These are phyloP conservation scores for Colletotrichum cordylinicola DNA, from an alignment of 2,329 filamentous ascomycete species.

Conservation along the genomic window DNA sequence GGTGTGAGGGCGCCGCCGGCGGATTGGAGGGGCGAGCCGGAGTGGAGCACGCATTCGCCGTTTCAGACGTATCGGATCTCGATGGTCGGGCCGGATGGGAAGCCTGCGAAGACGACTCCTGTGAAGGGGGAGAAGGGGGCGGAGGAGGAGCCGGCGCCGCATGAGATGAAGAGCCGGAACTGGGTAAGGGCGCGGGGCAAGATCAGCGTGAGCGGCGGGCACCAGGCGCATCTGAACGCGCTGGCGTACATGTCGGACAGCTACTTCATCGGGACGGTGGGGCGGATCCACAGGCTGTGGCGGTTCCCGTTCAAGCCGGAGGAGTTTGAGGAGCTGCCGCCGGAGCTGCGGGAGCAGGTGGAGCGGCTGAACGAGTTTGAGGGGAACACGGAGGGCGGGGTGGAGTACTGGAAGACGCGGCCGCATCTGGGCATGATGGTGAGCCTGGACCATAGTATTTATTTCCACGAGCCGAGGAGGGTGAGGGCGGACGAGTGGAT, in stretches of 20 bases:
- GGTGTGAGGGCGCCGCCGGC: constrained; percentile 42
- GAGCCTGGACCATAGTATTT: constrained; percentile 77
- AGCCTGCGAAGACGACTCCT: background rate
- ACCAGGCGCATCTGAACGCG: constrained; percentile 82
- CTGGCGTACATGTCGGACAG: constrained; percentile 93
- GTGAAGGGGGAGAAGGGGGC: background rate
- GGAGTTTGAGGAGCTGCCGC: constrained; percentile 57
- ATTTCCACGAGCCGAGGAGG: constrained; percentile 66
- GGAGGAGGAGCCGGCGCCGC: constrained; percentile 50
- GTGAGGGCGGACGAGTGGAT: constrained; percentile 77
- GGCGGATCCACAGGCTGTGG: constrained; percentile 81
- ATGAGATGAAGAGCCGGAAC: constrained; percentile 38
- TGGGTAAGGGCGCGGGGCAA: constrained; percentile 79
- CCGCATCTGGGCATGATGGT: constrained; percentile 85
- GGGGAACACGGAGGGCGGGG: constrained; percentile 42
- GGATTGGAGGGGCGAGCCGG: constrained; percentile 45
- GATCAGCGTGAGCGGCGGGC: constrained; percentile 76
- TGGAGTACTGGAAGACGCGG: constrained; percentile 55
- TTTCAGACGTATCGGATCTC: constrained; percentile 52
- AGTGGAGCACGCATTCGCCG: constrained; percentile 56
- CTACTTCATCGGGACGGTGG: constrained; percentile 91
- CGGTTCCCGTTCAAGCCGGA: constrained; percentile 66
- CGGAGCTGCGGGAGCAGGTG: constrained; percentile 42
- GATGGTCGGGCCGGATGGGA: constrained; percentile 30
- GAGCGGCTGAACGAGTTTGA: constrained; percentile 46